phyloP scores from a whole-genome alignment of 2,329 filamentous ascomycete genomes.

The Penicillium polonicum region DNA sequence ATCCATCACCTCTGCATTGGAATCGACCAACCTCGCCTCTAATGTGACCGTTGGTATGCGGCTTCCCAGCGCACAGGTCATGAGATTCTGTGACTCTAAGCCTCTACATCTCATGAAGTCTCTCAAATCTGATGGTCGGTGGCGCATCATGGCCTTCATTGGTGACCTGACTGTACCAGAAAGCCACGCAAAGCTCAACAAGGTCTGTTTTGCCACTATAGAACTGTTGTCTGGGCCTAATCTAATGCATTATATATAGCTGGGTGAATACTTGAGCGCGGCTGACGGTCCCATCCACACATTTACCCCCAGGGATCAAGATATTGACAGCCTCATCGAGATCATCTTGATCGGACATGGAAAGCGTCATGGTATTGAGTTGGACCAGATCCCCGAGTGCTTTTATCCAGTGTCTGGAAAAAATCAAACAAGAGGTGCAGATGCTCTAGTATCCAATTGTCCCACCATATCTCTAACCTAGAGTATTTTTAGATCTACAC shows the following conservation, averaged over 20 bases:
- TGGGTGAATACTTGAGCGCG: slow-evolving; percentile 44
- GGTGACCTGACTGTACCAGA: slow-evolving; percentile 42
- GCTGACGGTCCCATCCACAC: slow-evolving; percentile 41
- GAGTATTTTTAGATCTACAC: slow-evolving; percentile 50
- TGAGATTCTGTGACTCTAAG: slow-evolving; percentile 60
- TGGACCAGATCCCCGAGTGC: slow-evolving; percentile 54
- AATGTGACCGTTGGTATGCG: slow-evolving; percentile 49
- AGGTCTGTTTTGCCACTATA: slow-evolving; percentile 34
- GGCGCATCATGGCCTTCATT: slow-evolving; percentile 52
- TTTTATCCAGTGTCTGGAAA: slow-evolving; percentile 59
- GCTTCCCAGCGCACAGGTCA: slow-evolving; percentile 56
- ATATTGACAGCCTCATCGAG: slow-evolving; percentile 59
- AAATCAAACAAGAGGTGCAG: slow-evolving; percentile 54
- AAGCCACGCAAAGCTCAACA: slow-evolving; percentile 33
- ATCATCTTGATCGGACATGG: slow-evolving; percentile 55
- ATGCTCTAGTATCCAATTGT: slow-evolving; percentile 11
- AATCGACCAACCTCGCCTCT: slow-evolving; percentile 37
- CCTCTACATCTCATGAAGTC: slow-evolving; percentile 53
- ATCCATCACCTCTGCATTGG: slow-evolving; percentile 42
- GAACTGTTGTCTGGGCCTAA: not conserved
- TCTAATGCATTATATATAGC: slow-evolving; percentile 24
- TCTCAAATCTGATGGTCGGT: slow-evolving; percentile 53
- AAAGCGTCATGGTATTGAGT: slow-evolving; percentile 49
- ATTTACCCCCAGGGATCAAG: slow-evolving; percentile 45
- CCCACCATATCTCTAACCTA: not conserved